Percentiles rank a stretch among this genome's conserved stretches.
Conservation (phyloP, 1,139 yeast species). For the Pichia sp. region DNA sequence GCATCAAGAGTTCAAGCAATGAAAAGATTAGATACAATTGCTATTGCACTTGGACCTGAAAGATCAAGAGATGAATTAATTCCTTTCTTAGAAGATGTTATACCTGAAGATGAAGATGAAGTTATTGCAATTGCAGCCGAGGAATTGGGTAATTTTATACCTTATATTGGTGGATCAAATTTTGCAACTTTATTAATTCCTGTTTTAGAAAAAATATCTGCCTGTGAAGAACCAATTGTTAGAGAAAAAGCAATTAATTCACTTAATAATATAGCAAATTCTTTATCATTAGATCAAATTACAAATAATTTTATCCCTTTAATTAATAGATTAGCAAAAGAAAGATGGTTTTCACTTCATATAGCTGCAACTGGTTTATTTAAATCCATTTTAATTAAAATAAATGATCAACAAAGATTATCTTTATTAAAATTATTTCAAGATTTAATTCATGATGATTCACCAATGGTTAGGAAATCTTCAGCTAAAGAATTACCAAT, state of each 20-base stretch:
- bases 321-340: conserved; percentile 70
- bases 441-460: conserved; percentile 78
- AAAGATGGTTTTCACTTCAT: conserved; percentile 92
- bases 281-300: conserved; percentile 62
- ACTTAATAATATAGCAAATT: conserved; percentile 61
- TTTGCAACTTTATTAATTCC: conserved; percentile 73
- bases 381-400: conserved; percentile 61
- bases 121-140: conserved; percentile 91
- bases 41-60: conserved; percentile 91
- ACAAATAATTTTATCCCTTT: conserved; percentile 65
- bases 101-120: conserved; percentile 98
- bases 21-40: conserved; percentile 90
- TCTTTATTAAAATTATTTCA: conserved; percentile 62
- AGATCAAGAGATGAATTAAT: conserved; percentile 83
- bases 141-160: conserved; percentile 81
- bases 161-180: conserved; percentile 80
- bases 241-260: conserved; percentile 92
- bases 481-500: conserved; percentile 82
- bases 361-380: conserved; percentile 91
- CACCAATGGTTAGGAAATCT: conserved; percentile 97
- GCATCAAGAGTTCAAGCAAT: conserved; percentile 90
- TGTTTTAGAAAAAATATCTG: conserved; percentile 80
- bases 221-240: conserved; percentile 96
- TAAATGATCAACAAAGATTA: conserved; percentile 45
- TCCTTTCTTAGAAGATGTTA: conserved; percentile 80